Base-by-base conservation (phyloP, 345 rosid species). In the Gossypium sturtianum region DNA sequence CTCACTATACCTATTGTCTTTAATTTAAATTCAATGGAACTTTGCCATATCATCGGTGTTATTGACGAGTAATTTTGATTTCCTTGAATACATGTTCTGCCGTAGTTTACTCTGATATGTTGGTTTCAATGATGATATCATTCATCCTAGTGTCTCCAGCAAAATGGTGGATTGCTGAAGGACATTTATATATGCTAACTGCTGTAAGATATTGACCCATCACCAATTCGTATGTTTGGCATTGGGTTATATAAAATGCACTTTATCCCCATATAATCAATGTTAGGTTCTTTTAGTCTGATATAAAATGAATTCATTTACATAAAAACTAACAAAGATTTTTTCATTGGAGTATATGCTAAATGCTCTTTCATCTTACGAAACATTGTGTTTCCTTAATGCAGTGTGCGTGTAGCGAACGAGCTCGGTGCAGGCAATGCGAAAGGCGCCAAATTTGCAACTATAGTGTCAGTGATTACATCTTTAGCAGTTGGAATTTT, bases 321-420 rank as follows among this genome's bases (percentile, higher is more conserved):
- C 43, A 38, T 41, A n/a, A 41, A 64, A 41, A 64, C 13, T 9
- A 64, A 41, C 15, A 41, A 41, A 16, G 25, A n/a, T 64, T 34
- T 34, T 34, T 34, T 5, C 41, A 34, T 34, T 34, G 41, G 41
- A 34, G 7, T 34, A 34, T 5, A 34, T 34, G 41, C 41, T 34
- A 34, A 34, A 34, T 70, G 20, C 16, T 29, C 7, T 70, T 48
- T 73, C 29, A 48, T 73, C 10, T 56, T 58, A 12, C 29, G 25
- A 47, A n/a, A 10, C 4, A 7, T 16, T n/a, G 13, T 71, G 34
- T 41, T 43, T 20, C 66, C 16, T 65, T 17, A 19, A 16, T 71
- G n/a, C 77, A 88, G 92, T 25, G 87, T 88, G 10, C 85, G 87
- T 22, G 90, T 86, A 43, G 80, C 89, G 62, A 86, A 85, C 72